These are phyloP conservation scores for Fusarium buharicum DNA, from an alignment of 2,329 filamentous ascomycete species.

Conservation along the genomic window DNA sequence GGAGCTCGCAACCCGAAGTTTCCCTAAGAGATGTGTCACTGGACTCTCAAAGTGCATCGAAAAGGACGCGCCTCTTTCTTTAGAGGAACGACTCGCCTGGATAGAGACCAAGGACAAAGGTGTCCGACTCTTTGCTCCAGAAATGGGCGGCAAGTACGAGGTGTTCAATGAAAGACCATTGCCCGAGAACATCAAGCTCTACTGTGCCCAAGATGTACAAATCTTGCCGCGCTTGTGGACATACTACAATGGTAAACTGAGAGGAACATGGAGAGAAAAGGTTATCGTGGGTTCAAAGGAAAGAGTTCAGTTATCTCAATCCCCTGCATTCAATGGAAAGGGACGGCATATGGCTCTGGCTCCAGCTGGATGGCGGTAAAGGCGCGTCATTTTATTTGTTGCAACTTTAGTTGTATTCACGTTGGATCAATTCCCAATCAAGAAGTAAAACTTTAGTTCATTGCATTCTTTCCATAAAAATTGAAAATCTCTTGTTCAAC, in stretches of 20 bases:
- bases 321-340: background rate
- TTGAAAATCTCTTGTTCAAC: too few species aligned
- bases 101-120: background rate
- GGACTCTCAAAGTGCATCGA: background rate
- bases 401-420: too few species aligned
- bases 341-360: background rate
- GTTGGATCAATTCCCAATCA: too few species aligned
- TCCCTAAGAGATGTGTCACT: background rate
- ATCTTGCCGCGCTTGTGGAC: background rate
- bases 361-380: background rate
- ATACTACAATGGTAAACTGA: background rate
- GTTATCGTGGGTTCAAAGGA: background rate
- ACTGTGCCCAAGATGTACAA: background rate
- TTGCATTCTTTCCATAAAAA: too few species aligned
- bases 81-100: background rate
- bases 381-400: too few species aligned
- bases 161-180: background rate
- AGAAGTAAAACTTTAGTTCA: too few species aligned
- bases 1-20: background rate
- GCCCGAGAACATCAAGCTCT: background rate
- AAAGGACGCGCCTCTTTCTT: background rate
- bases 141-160: background rate
- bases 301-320: background rate
- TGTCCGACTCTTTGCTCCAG: background rate
- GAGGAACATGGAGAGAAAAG: background rate